These are phyloP conservation scores for Xerocomellus dryophilus DNA, from an alignment of 768 basidiomycete genomes.

Conservation along the genomic window DNA sequence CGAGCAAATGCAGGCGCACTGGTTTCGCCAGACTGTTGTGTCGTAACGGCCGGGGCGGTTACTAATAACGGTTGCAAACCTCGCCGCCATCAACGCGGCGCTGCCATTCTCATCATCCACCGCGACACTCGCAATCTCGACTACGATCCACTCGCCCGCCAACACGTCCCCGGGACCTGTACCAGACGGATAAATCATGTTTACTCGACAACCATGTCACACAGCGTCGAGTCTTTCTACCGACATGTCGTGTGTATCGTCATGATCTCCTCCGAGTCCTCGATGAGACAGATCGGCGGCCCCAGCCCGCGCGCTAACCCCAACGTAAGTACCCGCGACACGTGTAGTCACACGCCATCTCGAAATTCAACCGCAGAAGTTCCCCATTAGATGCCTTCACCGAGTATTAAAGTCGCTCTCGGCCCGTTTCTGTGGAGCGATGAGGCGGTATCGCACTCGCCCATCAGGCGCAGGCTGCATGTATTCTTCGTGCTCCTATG, in stretches of 20 bases:
- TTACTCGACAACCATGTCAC: neutral
- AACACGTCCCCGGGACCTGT: neutral
- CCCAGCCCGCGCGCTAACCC: constrained; percentile 28
- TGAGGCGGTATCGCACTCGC: constrained; percentile 3
- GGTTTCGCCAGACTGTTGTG: constrained; percentile 32
- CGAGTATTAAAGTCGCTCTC: constrained; percentile 3
- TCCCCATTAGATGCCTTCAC: constrained; percentile 16
- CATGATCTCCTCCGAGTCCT: neutral
- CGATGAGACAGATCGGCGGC: neutral
- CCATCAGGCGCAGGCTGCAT: constrained; percentile 2
- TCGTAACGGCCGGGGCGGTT: constrained; percentile 31
- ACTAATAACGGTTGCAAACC: constrained; percentile 23
- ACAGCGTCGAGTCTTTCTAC: neutral
- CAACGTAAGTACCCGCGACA: constrained; percentile 24
- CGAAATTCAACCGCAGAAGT: constrained; percentile 28
- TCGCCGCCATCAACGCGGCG: constrained; percentile 26
- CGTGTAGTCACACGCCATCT: constrained; percentile 35
- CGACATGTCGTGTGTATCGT: neutral
- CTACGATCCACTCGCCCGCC: neutral
- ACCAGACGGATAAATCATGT: neutral
- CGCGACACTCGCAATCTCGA: constrained; percentile 4
- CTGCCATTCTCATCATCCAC: constrained; percentile 11
- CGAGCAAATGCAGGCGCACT: constrained; percentile 22
- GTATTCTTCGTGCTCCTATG: constrained; percentile 1
- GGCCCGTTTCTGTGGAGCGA: constrained; percentile 16